Conservation (phyloP, 2,329 filamentous ascomycete genomes). For the Fusarium circinatum region DNA sequence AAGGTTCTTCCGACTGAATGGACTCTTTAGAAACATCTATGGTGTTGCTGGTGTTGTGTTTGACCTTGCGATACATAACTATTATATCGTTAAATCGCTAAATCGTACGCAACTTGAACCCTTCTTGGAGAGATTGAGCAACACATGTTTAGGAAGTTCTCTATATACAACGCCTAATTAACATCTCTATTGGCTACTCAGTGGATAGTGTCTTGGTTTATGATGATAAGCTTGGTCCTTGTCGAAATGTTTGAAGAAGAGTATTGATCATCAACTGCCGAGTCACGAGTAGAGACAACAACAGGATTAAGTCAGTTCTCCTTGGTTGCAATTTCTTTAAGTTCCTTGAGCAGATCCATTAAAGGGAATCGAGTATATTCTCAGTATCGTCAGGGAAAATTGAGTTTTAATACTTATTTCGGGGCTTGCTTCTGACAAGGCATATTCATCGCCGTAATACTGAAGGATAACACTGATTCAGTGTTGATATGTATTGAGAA, state of each 20-base stretch:
- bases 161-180: no score
- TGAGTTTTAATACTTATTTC: background rate
- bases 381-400: background rate
- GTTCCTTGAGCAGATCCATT: background rate
- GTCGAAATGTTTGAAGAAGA: no score
- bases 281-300: background rate
- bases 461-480: no score
- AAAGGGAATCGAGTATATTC: no score
- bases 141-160: no score
- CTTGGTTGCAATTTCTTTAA: background rate
- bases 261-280: background rate
- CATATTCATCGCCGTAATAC: background rate
- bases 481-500: background rate
- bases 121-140: background rate
- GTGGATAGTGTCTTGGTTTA: background rate
- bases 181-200: no score
- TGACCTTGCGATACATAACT: background rate
- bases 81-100: no score
- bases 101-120: no score
- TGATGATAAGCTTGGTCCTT: background rate
- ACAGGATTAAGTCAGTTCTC: no score
- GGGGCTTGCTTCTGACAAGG: no score
- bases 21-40: background rate
- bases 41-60: background rate
- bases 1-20: no score